phyloP scores from a whole-genome alignment of 306 rosid genomes.

The Quercus rubra region DNA sequence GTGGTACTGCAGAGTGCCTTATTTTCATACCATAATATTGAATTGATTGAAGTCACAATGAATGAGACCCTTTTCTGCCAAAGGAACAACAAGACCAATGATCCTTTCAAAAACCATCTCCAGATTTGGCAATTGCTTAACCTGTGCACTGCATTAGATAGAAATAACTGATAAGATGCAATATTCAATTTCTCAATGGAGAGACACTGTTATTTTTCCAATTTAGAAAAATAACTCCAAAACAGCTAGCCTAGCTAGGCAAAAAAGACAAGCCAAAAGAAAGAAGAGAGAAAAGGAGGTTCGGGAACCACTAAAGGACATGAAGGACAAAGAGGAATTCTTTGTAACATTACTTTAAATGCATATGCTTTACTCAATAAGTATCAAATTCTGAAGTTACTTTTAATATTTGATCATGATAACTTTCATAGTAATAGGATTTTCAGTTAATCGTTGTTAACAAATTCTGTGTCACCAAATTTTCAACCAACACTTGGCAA shows the following conservation, averaged over 20 bases:
- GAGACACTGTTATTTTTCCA: not conserved
- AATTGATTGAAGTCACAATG: constrained; percentile 95
- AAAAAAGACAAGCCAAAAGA: not conserved
- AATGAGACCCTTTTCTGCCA: constrained; percentile 91
- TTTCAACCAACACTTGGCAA: not conserved
- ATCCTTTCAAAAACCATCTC: constrained; percentile 75
- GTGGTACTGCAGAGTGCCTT: not conserved
- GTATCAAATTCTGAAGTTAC: not conserved
- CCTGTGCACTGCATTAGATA: constrained; percentile 64
- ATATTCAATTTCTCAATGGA: not conserved
- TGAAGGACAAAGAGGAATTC: not conserved
- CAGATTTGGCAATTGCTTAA: constrained; percentile 77
- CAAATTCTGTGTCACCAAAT: not conserved
- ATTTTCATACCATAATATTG: constrained; percentile 73
- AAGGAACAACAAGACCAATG: constrained; percentile 63
- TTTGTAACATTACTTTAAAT: not conserved
- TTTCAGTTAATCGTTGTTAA: not conserved
- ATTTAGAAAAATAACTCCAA: not conserved
- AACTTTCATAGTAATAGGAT: too few relatives aligned
- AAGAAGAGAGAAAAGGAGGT: not conserved
- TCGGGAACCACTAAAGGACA: not conserved
- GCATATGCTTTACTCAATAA: not conserved
- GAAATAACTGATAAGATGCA: constrained; percentile 1
- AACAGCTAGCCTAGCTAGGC: too few relatives aligned
- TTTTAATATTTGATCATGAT: not conserved